These are phyloP conservation scores for Monosporascus sp. DNA, from an alignment of 2,329 filamentous ascomycete genomes.

Conservation along the genomic window DNA sequence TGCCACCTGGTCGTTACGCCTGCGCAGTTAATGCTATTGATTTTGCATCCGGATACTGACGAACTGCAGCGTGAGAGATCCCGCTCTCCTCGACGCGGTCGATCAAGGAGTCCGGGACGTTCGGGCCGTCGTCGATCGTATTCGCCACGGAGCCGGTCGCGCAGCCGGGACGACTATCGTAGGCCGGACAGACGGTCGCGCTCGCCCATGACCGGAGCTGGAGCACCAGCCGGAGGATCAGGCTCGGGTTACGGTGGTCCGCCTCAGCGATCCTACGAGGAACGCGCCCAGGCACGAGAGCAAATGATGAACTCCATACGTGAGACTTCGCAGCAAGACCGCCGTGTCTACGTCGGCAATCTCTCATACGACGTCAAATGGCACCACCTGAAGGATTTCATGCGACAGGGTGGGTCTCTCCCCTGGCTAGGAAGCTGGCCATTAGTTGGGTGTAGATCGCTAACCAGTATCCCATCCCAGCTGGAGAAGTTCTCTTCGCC, in stretches of 20 bases:
- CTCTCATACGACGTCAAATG: constrained; percentile 99
- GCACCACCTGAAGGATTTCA: constrained; percentile 99
- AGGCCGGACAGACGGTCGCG: constrained; percentile 71
- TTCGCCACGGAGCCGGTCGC: constrained; percentile 72
- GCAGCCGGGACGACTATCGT: constrained; percentile 72
- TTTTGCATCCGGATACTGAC: constrained; percentile 25
- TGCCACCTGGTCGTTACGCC: no score
- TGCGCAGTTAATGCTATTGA: constrained; percentile 1
- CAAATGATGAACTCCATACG: constrained; percentile 94
- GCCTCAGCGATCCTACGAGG: constrained; percentile 74
- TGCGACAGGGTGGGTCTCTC: constrained; percentile 83
- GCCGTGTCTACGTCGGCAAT: constrained; percentile 98
- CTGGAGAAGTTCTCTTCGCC: constrained; percentile 98
- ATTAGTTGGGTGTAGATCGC: constrained; percentile 24
- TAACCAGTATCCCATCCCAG: constrained; percentile 48
- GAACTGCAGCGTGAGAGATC: constrained; percentile 70
- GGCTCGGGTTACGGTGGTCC: constrained; percentile 60
- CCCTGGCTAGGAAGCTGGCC: constrained; percentile 11
- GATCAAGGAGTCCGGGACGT: constrained; percentile 77
- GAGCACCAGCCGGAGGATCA: constrained; percentile 64
- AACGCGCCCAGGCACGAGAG: constrained; percentile 77
- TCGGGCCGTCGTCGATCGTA: constrained; percentile 68
- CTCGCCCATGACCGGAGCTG: constrained; percentile 79
- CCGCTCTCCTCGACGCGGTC: constrained; percentile 70
- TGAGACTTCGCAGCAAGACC: constrained; percentile 96